Evolutionary conservation across 345 rosid genomes (phyloP), one percentile per base, ranked within the genome.

Genomic region (Arabidopsis thaliana): DNA sequence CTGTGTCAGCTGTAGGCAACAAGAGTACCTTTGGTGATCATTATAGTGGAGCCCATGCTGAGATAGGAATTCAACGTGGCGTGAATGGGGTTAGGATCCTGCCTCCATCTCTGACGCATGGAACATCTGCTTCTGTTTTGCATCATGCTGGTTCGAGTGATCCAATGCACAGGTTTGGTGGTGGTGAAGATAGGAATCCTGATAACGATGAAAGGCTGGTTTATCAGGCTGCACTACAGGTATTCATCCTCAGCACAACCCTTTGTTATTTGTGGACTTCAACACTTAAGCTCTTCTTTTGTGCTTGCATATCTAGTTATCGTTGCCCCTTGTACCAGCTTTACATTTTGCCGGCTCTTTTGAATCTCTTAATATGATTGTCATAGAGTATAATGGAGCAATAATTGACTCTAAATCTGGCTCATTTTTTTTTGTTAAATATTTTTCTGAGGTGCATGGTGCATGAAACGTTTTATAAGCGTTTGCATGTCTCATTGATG

Each of bases 181-280:
- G 69, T 24, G 86, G 82, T 56, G 94, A 89, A 67, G 97, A 90
- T 59, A 81, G 86, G 72, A 79, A 57, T 70, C 22, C 81, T 69
- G 87, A 72, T 57, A 67, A 37, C 69, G 96, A 88, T 68, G 99
- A 95, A 84, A 84, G 96, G 75, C 65, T 95, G 79, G 78, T 95
- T 72, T 95, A 89, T 82, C 96, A 88, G 82, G 98, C 96, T 11
- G 99, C 97, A 61, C 63, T 95, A 66, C 90, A 88, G 97, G 99
- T 90, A 87, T 40, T 59, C 65, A 34, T 80, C 57, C 67, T 62
- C n/a, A 65, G 28, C 51, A 74, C 62, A 25, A 50, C 11, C 37
- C 41, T 42, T n/a, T 56, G 38, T 59, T 51, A 40, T 38, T 42
- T 12, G 42, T 64, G 32, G 28, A 30, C 71, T 76, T 56, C 22